phyloP scores from a whole-genome alignment of 2,329 filamentous ascomycete genomes.

The Tolypocladium ovalisporum region DNA sequence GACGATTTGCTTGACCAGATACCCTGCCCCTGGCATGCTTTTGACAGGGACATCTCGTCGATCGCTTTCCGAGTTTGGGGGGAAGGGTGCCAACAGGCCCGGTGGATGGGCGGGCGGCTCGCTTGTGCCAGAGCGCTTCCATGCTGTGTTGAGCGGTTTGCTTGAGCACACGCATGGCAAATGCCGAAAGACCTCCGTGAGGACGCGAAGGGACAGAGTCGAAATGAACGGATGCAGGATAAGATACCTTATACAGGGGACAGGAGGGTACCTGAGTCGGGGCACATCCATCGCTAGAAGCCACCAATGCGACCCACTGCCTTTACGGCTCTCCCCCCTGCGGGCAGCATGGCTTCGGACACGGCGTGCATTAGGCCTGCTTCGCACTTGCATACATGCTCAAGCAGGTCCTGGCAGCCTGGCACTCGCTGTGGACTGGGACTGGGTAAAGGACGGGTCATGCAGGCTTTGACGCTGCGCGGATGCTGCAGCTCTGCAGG shows the following conservation, averaged over 20 bases:
- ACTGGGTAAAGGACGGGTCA: background rate
- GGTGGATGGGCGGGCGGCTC: no score
- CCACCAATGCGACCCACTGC: background rate
- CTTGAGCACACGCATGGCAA: background rate
- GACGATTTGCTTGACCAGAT: no score
- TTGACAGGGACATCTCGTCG: no score
- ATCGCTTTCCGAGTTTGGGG: no score
- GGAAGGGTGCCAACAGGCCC: no score
- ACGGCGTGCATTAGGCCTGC: background rate
- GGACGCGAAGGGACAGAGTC: background rate
- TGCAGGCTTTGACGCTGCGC: background rate
- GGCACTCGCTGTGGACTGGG: background rate
- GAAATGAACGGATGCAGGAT: background rate
- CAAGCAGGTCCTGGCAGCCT: background rate
- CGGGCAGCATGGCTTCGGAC: background rate
- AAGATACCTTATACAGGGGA: background rate
- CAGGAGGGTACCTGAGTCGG: background rate
- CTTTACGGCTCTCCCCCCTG: no score
- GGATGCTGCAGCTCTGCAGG: background rate
- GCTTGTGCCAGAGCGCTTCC: background rate
- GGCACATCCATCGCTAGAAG: background rate
- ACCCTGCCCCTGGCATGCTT: no score
- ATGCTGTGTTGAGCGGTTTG: background rate
- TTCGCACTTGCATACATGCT: background rate
- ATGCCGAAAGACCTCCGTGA: background rate